These are phyloP conservation scores for Ophiocordyceps unilateralis DNA, from an alignment of 2,329 filamentous ascomycete species.

Conservation along the genomic window DNA sequence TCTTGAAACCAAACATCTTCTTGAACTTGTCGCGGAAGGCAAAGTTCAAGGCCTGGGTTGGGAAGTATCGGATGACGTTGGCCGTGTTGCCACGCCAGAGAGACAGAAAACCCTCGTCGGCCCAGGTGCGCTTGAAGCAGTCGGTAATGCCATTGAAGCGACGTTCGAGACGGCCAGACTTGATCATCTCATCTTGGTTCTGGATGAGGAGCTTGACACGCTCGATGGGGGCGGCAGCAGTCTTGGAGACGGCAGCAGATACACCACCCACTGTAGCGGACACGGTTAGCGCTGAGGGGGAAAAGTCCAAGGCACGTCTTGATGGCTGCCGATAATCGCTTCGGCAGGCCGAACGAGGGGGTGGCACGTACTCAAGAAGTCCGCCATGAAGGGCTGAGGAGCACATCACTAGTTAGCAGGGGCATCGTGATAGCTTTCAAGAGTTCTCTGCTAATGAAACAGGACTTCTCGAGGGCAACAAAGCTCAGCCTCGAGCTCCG, in stretches of 20 bases:
- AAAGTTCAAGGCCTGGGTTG: constrained; percentile 99
- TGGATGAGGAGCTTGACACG: constrained; percentile 99
- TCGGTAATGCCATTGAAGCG: constrained; percentile 89
- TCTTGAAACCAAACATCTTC: constrained; percentile 99
- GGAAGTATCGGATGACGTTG: constrained; percentile 99
- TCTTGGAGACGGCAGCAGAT: constrained; percentile 99
- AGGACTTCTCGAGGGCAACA: neutral
- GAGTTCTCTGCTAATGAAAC: constrained; percentile 2
- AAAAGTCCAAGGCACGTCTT: neutral
- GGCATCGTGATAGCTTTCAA: neutral
- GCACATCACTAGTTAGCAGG: constrained; percentile 17
- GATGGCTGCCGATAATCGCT: neutral
- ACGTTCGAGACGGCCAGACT: constrained; percentile 92
- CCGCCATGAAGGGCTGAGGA: constrained; percentile 78
- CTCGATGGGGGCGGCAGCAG: constrained; percentile 98
- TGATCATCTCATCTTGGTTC: constrained; percentile 99
- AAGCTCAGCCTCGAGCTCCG: neutral
- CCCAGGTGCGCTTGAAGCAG: constrained; percentile 86
- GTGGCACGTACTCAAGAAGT: constrained; percentile 86
- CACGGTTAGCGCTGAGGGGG: constrained; percentile 4
- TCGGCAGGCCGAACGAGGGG: neutral
- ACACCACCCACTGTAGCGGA: constrained; percentile 82
- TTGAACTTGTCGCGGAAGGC: constrained; percentile 99
- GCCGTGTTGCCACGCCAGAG: constrained; percentile 99
- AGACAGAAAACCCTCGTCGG: constrained; percentile 82